Evolutionary conservation across 2,329 filamentous ascomycete species (phyloP), one percentile per base, ranked within the genome.

Genomic region (Aspergillus pseudotamarii): DNA sequence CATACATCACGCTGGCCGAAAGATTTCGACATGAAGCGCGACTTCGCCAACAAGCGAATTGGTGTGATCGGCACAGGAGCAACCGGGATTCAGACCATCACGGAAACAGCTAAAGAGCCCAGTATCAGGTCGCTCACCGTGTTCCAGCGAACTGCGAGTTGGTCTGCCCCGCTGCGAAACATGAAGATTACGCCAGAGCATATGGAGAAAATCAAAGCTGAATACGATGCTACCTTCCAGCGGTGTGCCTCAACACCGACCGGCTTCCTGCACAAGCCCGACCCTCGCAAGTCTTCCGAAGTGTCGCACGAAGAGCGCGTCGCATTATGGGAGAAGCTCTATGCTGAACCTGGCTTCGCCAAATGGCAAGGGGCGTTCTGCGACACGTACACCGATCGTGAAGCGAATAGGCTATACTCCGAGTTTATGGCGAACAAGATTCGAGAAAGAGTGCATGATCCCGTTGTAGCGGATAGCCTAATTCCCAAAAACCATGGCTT

Each of bases 371-470:
- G 64, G 2, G 55, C 76, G 78, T 89, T 86, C 75, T 81, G 80
- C 56, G 86, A 89, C 62, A 78, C 80, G 32, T 66, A 87, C 5
- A 69, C 77, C 16, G 72, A 79, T 48, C 50, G 73, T 0, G 78
- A 83, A 19, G 83, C 84, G 1, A 89, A 89, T 67, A 73, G 79
- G 19, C 78, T 82, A 58, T 78, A 80, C 0, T 88, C 88, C 69
- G 76, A 82, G 19, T 87, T 88, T 72, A 88, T 86, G 83, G 79
- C 77, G 2, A 79, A 81, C 66, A 86, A 86, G 70, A 81, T 80
- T 0, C 80, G 84, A 0, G 77, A 75, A 3, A 79, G 86, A 2
- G 80, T 89, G 48, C 72, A 78, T 0, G 84, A 89, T 64, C 79
- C 84, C 0, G 73, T 72, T 45, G 81, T 81, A 68, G 73, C 80